Conservation (phyloP, 306 rosid species). For the Myrica gale region DNA sequence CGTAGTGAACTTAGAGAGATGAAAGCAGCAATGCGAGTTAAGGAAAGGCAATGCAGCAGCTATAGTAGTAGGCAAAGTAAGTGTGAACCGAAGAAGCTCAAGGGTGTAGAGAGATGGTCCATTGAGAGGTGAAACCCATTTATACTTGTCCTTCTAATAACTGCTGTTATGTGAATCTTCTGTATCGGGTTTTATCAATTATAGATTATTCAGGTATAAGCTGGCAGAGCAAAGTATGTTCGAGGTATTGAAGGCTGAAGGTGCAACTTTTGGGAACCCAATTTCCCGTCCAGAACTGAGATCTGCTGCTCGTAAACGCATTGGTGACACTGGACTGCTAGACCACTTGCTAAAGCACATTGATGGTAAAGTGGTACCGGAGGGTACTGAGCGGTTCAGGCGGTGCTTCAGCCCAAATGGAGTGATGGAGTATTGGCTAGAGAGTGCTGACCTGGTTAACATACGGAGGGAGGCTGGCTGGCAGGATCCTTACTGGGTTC, state of each 20-base stretch:
- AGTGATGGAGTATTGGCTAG: slow-evolving; percentile 92
- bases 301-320: slow-evolving; percentile 56
- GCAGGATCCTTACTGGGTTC: slow-evolving; percentile 74
- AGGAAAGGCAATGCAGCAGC: slow-evolving; percentile 22
- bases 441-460: slow-evolving; percentile 61
- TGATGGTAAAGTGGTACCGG: slow-evolving; percentile 72
- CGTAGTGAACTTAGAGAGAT: slow-evolving; percentile 48
- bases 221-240: slow-evolving; percentile 66
- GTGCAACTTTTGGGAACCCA: slow-evolving; percentile 69
- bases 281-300: slow-evolving; percentile 63
- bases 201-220: slow-evolving; percentile 49
- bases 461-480: slow-evolving; percentile 70
- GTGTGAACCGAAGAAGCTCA: slow-evolving; percentile 39
- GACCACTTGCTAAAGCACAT: slow-evolving; percentile 86
- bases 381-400: slow-evolving; percentile 67
- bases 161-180: not conserved
- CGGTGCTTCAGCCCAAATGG: slow-evolving; percentile 77
- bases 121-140: slow-evolving; percentile 48
- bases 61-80: slow-evolving; percentile 18
- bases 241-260: slow-evolving; percentile 63
- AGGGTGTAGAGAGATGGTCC: slow-evolving; percentile 58
- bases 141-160: slow-evolving; percentile 2
- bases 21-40: slow-evolving; percentile 37
- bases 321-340: slow-evolving; percentile 91
- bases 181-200: not conserved